Evolutionary conservation across 1,284 basidiomycete species (phyloP).

Genomic region (Earliella scabrosa): DNA sequence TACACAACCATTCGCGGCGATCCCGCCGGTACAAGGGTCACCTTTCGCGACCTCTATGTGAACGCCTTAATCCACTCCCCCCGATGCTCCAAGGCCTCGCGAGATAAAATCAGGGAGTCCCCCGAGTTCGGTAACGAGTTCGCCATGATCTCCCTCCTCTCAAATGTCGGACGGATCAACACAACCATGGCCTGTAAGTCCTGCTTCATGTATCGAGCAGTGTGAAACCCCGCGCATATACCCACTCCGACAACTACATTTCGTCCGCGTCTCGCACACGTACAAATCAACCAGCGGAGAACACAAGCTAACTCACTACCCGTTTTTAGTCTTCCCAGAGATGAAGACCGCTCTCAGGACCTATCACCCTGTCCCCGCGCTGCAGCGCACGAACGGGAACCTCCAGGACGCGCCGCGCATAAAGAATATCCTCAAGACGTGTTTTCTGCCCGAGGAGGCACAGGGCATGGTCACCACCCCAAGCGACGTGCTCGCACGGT

Average conservation of each 20-base stretch:
- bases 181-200: constrained; percentile 90
- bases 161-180: constrained; percentile 93
- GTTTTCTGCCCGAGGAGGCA: constrained; percentile 31
- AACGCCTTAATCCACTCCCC: constrained; percentile 78
- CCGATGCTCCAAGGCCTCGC: constrained; percentile 86
- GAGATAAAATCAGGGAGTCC: constrained; percentile 83
- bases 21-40: constrained; percentile 56
- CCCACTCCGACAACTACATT: background rate
- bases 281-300: background rate
- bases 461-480: constrained; percentile 31
- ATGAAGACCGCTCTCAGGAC: constrained; percentile 74
- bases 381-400: constrained; percentile 68
- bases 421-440: constrained; percentile 45
- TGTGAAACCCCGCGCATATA: background rate
- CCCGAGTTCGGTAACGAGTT: constrained; percentile 83
- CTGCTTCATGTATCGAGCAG: background rate
- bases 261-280: background rate
- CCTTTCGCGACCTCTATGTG: constrained; percentile 86
- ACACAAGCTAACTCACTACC: constrained; percentile 12
- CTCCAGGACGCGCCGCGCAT: constrained; percentile 75
- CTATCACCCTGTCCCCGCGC: constrained; percentile 72
- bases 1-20: constrained; percentile 43
- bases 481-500: constrained; percentile 32
- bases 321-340: constrained; percentile 55
- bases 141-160: constrained; percentile 83